Evolutionary conservation across 192 early-diverging fungal species (phyloP), one percentile per base, ranked within the genome.

Genomic region (Coemansia sp.): DNA sequence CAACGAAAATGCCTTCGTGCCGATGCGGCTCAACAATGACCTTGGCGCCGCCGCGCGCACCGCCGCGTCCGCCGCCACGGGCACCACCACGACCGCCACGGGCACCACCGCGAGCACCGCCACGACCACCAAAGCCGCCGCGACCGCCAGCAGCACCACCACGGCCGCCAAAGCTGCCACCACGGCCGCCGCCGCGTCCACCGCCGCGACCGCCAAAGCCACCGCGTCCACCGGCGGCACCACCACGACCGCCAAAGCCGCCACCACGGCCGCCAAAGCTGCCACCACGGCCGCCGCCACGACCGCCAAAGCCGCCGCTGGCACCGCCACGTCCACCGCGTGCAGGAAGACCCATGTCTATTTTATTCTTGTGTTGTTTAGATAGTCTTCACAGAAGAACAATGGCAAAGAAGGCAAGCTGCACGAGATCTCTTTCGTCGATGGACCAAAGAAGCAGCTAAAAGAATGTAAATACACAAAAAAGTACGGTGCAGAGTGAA

Each of bases 1-100:
- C 96, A 80, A 99, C 84, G 67, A 95, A 98, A 68, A 98, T 86
- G 41, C 89, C 88, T 70, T 87, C 85, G 78, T 96, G 94, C 80
- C 96, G 85, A 67, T 98, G 96, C 26, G 96, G 96, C 80, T 98
- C 94, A 34, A 98, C 78, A 42, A 97, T 81, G 35, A 97, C 94
- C 85, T 93, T 99, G 73, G 91, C 83, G 26, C 94, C 94, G 19
- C 90, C 95, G 22, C 59, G 67, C 44, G 91, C 92, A 41, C 93
- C 93, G 21, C 87, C 90, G 17, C 81, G 49, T 23, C 59, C 82
- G 26, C 85, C 87, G 26, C 84, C 82, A 51, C 79, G 65, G 5
- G 71, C 79, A 50, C 79, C 70, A 35, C 79, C 78, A 9, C 81
- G 75, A 28, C 81, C 64, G 10, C 68, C 74, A 19, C 76, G 45